Conservation (phyloP, 768 basidiomycete genomes). For the Tricholoma sp. region DNA sequence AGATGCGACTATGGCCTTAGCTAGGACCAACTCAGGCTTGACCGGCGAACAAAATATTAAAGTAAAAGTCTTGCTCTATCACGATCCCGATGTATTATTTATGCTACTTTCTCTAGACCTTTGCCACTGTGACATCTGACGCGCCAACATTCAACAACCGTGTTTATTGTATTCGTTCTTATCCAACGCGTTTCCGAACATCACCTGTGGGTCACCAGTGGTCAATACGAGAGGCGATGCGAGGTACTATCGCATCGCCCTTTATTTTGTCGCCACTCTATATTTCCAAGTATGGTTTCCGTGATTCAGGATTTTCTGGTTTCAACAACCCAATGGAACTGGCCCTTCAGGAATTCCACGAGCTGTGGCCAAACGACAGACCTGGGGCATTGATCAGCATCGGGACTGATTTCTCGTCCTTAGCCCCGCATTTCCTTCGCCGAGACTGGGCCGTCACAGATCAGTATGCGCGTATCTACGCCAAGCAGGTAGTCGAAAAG, state of each 20-base stretch:
- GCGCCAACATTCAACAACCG: constrained; percentile 16
- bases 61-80: background rate
- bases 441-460: constrained; percentile 12
- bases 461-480: constrained; percentile 8
- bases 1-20: constrained; percentile 2
- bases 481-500: constrained; percentile 9
- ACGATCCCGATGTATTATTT: background rate
- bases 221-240: constrained; percentile 16
- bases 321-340: constrained; percentile 19
- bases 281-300: constrained; percentile 14
- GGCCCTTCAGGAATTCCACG: constrained; percentile 8
- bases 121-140: constrained; percentile 18
- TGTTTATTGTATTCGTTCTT: constrained; percentile 19
- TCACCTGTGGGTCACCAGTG: constrained; percentile 14
- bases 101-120: constrained; percentile 8
- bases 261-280: constrained; percentile 14
- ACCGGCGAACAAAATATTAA: constrained; percentile 6
- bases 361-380: constrained; percentile 14
- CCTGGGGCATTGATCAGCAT: constrained; percentile 11
- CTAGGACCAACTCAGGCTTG: background rate
- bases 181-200: constrained; percentile 8
- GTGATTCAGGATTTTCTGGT: constrained; percentile 19
- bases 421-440: constrained; percentile 7
- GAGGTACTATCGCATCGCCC: constrained; percentile 14
- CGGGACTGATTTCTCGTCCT: constrained; percentile 11